Percentiles rank a stretch among this genome's conserved stretches.
Conservation (phyloP, 2,329 filamentous ascomycete genomes). For the Colletotrichum zoysiae region DNA sequence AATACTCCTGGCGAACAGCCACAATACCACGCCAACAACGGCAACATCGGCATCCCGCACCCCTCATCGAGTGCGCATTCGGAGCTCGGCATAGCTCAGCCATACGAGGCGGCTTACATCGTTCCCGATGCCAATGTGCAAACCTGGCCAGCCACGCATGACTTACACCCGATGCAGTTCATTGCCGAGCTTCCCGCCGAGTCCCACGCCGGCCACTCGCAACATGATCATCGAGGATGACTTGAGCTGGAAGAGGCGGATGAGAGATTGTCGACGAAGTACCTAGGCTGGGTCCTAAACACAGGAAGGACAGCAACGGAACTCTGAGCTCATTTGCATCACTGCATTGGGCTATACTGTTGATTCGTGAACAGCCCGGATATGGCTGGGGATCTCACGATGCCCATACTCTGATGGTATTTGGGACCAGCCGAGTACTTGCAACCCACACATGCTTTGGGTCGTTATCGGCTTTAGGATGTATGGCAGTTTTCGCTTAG, state of each 20-base stretch:
- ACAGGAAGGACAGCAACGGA: not conserved
- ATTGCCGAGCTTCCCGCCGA: constrained; percentile 10
- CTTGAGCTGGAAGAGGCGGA: not conserved
- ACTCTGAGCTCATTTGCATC: not conserved
- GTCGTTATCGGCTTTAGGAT: not conserved
- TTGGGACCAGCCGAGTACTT: not conserved
- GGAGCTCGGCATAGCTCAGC: not conserved
- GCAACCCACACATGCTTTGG: not conserved
- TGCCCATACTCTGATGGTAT: not conserved
- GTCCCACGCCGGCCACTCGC: not conserved
- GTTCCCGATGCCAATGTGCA: not conserved
- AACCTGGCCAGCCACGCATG: not conserved
- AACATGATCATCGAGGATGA: constrained; percentile 7
- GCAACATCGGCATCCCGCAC: not conserved
- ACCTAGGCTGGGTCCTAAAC: not conserved
- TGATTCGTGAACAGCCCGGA: not conserved
- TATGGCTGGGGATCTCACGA: not conserved
- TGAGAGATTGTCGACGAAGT: not conserved
- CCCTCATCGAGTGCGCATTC: not conserved
- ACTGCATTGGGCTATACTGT: not conserved
- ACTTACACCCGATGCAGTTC: not conserved
- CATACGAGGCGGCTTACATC: not conserved
- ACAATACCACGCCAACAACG: not conserved
- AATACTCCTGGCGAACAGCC: not conserved
- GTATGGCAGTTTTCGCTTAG: not conserved